These are phyloP conservation scores for Thecaphora thlaspeos DNA, from an alignment of 1,284 basidiomycete species.

Conservation along the genomic window DNA sequence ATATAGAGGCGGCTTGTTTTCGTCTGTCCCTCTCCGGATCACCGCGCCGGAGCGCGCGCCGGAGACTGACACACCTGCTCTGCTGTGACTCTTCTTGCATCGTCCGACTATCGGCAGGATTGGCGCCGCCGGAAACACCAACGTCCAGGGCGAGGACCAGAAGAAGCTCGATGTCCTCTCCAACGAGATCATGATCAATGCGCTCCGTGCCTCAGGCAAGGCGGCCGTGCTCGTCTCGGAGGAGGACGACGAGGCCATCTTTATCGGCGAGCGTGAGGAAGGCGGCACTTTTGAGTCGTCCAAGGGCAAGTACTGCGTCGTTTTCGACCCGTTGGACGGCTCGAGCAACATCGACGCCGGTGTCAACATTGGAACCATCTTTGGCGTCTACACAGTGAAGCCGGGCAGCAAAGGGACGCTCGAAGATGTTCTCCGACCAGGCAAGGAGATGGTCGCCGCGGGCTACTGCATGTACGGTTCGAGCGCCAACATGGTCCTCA, in stretches of 20 bases:
- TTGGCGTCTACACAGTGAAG: slow-evolving; percentile 85
- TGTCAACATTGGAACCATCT: slow-evolving; percentile 99
- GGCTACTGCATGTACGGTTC: slow-evolving; percentile 85
- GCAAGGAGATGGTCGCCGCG: slow-evolving; percentile 95
- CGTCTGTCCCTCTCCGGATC: neutral
- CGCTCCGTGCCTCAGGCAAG: slow-evolving; percentile 85
- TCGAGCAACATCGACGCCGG: slow-evolving; percentile 99
- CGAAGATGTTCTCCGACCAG: slow-evolving; percentile 86
- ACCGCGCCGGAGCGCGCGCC: no score
- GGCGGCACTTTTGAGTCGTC: slow-evolving; percentile 52
- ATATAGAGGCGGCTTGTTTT: no score
- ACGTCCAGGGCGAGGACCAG: slow-evolving; percentile 98
- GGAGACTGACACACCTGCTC: slow-evolving; percentile 1
- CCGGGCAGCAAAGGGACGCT: slow-evolving; percentile 76
- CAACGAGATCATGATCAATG: slow-evolving; percentile 99
- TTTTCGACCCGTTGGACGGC: slow-evolving; percentile 97
- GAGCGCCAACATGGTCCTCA: slow-evolving; percentile 93
- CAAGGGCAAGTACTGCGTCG: slow-evolving; percentile 72
- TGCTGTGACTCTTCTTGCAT: neutral
- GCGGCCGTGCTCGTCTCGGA: slow-evolving; percentile 95
- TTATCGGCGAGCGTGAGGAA: slow-evolving; percentile 67
- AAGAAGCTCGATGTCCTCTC: slow-evolving; percentile 98
- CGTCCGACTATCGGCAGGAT: slow-evolving; percentile 64
- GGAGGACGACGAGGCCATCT: slow-evolving; percentile 86
- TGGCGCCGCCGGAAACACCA: slow-evolving; percentile 90